phyloP scores from a whole-genome alignment of 345 rosid species.

The Erodium maritimum region DNA sequence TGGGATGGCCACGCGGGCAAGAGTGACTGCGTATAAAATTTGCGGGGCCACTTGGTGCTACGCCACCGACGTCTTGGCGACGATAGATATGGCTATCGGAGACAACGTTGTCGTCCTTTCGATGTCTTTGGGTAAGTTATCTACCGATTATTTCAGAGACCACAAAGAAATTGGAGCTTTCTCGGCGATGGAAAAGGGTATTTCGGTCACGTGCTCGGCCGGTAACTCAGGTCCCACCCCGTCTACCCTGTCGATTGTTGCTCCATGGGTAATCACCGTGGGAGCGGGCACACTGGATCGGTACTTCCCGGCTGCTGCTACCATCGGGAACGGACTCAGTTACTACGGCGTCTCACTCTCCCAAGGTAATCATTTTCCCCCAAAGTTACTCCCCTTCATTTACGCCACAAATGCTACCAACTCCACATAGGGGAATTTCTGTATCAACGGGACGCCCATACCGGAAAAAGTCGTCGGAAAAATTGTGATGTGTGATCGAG shows the following conservation, averaged over 20 bases:
- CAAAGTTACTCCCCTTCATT: constrained; percentile 38
- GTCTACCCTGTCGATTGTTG: constrained; percentile 48
- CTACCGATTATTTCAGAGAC: constrained; percentile 34
- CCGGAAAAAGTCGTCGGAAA: constrained; percentile 47
- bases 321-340: constrained; percentile 47
- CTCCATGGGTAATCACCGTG: constrained; percentile 82
- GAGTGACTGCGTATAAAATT: constrained; percentile 46
- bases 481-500: constrained; percentile 75
- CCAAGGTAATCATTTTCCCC: constrained; percentile 25
- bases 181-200: constrained; percentile 58
- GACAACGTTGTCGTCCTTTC: constrained; percentile 52
- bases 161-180: constrained; percentile 54
- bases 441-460: constrained; percentile 62
- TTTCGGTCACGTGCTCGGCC: constrained; percentile 60
- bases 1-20: constrained; percentile 50
- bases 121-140: constrained; percentile 38
- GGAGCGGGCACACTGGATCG: constrained; percentile 86
- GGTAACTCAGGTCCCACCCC: constrained; percentile 54
- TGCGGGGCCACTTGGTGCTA: constrained; percentile 45
- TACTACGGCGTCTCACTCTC: constrained; percentile 51
- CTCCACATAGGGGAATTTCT: constrained; percentile 44
- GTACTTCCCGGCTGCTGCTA: constrained; percentile 67
- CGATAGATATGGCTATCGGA: constrained; percentile 36
- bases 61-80: constrained; percentile 48
- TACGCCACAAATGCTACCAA: constrained; percentile 57